Evolutionary conservation across 2,329 filamentous ascomycete species (phyloP), one percentile per base, ranked within the genome.

Genomic region (Colletotrichum coccodes): DNA sequence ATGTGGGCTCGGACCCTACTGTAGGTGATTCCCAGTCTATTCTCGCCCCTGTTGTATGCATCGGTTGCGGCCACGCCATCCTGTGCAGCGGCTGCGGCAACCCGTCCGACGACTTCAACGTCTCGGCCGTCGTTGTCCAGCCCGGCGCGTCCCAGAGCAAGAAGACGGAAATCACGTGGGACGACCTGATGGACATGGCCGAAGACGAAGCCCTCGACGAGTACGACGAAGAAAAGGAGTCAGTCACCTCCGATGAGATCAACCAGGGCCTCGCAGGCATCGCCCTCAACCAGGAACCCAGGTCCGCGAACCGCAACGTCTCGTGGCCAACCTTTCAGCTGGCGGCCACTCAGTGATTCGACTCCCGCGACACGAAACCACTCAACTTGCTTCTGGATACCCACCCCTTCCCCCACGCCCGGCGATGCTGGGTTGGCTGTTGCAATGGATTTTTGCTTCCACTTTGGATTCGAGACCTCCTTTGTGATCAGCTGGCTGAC

Each of bases 1-100:
- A 99, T 83, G 95, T 99, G 77, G 94, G 92, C 78, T 95, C 94
- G 78, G 96, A 99, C 88, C 96, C 96, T 82, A 99, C 97, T 90
- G 95, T 99, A 92, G 89, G 95, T 97, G 78, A 82, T 74, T 74
- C 80, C 78, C 77, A 80, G 77, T 75, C 76, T 73, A 49, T 71
- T 67, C 67, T 54, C 66, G 50, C 60, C 52, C 78, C 77, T 71
- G 72, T 80, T 65, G 71, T 83, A 69, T 88, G 85, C 77, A 77
- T 84, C 61, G 76, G 79, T 68, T 88, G 86, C 74, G 85, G 85
- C 72, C 64, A 71, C 63, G 73, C 83, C 70, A 79, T 87, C 68
- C 74, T 76, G 53, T 87, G 85, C 76, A 75, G 73, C 68, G 76
- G 74, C 30, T 86, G 84, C 70, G 76, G 76, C 40, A 71, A 74